Percentiles rank a stretch among this genome's conserved stretches.
Evolutionary conservation across 495 filamentous ascomycete genomes (phyloP).

Genomic region (Hypoxylon lienhwacheense): DNA sequence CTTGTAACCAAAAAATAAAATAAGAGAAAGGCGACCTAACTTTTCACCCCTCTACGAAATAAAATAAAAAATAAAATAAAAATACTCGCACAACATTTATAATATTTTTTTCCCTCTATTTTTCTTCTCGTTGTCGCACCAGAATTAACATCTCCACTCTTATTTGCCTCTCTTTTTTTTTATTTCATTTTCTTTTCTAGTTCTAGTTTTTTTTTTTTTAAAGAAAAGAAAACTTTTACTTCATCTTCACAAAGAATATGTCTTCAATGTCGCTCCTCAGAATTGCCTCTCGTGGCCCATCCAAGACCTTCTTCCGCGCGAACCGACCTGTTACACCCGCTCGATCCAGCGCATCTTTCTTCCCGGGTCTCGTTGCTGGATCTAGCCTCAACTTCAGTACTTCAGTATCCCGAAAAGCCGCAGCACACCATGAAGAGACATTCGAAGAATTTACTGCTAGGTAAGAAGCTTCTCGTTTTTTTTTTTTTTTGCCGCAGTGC

Average conservation of each 20-base stretch:
- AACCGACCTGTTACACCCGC: conserved; percentile 62
- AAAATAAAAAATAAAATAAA: too few relatives aligned
- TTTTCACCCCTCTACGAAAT: too few relatives aligned
- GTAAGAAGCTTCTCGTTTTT: conserved; percentile 58
- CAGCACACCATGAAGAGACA: conserved; percentile 78
- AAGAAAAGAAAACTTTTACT: conserved; percentile 3
- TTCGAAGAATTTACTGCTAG: conserved; percentile 99
- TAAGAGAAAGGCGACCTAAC: not conserved
- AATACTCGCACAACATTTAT: too few relatives aligned
- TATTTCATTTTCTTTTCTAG: conserved; percentile 8
- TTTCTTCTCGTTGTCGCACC: not conserved
- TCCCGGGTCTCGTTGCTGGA: conserved; percentile 44
- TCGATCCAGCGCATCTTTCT: conserved; percentile 51
- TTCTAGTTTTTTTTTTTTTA: conserved; percentile 10
- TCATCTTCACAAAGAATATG: conserved; percentile 44
- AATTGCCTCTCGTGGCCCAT: conserved; percentile 67
- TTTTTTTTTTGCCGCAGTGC: not conserved
- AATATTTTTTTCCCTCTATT: not conserved
- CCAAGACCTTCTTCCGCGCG: conserved; percentile 63
- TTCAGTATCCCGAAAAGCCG: conserved; percentile 53
- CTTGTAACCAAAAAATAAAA: not conserved
- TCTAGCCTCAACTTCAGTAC: conserved; percentile 69
- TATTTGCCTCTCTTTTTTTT: conserved; percentile 13
- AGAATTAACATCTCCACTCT: conserved; percentile 13
- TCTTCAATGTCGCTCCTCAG: conserved; percentile 71